phyloP scores from a whole-genome alignment of 139 green algal genomes.

The Coccomyxa sp. region DNA sequence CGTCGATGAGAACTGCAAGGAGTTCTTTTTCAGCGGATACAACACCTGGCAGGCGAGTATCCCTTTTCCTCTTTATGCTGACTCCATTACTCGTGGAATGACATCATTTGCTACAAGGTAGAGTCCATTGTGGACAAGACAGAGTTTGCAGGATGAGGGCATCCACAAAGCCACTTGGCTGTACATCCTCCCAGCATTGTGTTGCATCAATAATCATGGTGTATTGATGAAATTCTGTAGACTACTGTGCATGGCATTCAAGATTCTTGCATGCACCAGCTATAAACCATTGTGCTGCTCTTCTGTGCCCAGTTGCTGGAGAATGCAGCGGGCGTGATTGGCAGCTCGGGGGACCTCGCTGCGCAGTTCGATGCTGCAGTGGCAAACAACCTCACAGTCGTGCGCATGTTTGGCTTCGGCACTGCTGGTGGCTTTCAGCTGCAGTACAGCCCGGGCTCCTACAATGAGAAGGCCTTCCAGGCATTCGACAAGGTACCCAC shows the following conservation, averaged over 20 bases:
- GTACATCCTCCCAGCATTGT: not conserved
- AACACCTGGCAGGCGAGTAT: conserved; percentile 1
- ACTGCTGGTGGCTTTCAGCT: conserved; percentile 17
- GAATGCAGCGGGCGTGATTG: not conserved
- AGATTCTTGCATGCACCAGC: too few species aligned
- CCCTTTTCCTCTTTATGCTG: not conserved
- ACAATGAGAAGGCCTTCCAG: conserved; percentile 47
- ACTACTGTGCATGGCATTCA: too few species aligned
- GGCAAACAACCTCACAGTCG: conserved; percentile 25
- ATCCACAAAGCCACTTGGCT: not conserved
- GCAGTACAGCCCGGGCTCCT: conserved; percentile 36
- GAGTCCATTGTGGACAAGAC: not conserved
- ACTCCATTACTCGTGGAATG: not conserved
- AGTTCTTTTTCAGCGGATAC: conserved; percentile 4
- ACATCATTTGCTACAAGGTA: not conserved
- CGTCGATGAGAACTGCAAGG: conserved; percentile 1
- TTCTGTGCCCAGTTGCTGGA: not conserved
- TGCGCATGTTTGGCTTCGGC: conserved; percentile 32
- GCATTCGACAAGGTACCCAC: conserved; percentile 45
- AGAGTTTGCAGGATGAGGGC: not conserved
- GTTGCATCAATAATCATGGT: too few species aligned
- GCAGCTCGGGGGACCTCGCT: not conserved
- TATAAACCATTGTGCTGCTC: too few species aligned
- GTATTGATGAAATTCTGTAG: not conserved
- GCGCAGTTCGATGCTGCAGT: conserved; percentile 6